A percentile compares a stretch with the other conserved stretches of the same genome.
Conservation (phyloP, 768 basidiomycete species). For the Agrocybe praecox region DNA sequence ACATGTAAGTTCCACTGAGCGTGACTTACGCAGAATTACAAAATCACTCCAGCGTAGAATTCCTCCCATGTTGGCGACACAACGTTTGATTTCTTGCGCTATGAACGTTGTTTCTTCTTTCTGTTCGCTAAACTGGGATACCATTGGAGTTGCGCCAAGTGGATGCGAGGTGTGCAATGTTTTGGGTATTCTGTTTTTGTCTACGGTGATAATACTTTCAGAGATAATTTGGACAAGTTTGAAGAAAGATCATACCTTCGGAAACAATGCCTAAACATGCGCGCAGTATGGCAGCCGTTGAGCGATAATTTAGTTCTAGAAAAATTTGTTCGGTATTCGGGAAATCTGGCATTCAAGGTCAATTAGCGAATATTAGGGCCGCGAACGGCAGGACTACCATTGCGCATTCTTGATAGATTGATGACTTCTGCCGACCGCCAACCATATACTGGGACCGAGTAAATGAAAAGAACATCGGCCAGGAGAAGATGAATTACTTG, state of each 20-base stretch:
- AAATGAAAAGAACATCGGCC: neutral
- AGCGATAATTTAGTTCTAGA: slow-evolving; percentile 87
- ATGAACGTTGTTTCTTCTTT: slow-evolving; percentile 72
- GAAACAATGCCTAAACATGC: slow-evolving; percentile 79
- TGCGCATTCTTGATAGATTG: slow-evolving; percentile 73
- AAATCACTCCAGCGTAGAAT: slow-evolving; percentile 75
- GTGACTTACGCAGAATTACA: slow-evolving; percentile 71
- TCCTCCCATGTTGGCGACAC: slow-evolving; percentile 76
- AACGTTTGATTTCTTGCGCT: slow-evolving; percentile 74
- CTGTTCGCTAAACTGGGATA: slow-evolving; percentile 55
- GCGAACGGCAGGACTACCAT: slow-evolving; percentile 38
- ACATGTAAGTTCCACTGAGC: neutral
- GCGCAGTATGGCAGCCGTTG: slow-evolving; percentile 73
- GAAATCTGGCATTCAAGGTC: slow-evolving; percentile 53
- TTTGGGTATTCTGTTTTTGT: slow-evolving; percentile 76
- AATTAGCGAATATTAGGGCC: neutral
- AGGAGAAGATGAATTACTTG: slow-evolving; percentile 44
- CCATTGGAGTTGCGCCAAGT: slow-evolving; percentile 57
- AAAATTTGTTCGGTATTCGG: slow-evolving; percentile 64
- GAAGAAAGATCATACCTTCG: slow-evolving; percentile 56
- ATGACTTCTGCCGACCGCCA: slow-evolving; percentile 84
- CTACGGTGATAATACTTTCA: slow-evolving; percentile 34
- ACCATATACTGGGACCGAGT: slow-evolving; percentile 61
- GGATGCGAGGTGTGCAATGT: slow-evolving; percentile 72
- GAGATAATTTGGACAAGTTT: neutral